phyloP scores from a whole-genome alignment of 306 rosid genomes.

The Parietaria judaica region DNA sequence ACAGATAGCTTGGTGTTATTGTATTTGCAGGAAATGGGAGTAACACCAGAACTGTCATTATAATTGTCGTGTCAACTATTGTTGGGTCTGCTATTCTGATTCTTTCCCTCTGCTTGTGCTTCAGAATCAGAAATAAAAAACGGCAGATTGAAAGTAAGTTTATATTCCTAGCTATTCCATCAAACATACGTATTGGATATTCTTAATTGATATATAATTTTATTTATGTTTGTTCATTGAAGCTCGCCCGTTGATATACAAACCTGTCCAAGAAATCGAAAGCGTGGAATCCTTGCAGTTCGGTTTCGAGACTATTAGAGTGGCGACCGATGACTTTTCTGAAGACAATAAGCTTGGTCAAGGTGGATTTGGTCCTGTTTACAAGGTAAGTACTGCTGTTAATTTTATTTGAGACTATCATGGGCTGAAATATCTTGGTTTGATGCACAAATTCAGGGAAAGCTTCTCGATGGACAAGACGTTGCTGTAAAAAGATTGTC shows the following conservation, averaged over 20 bases:
- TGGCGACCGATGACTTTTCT: not conserved
- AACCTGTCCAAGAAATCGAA: conserved; percentile 1
- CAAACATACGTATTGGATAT: too few species aligned
- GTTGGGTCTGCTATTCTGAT: not conserved
- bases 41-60: conserved; percentile 14
- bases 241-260: conserved; percentile 3
- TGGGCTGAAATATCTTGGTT: too few species aligned
- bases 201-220: too few species aligned
- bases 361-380: conserved; percentile 17
- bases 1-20: not conserved
- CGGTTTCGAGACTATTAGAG: not conserved
- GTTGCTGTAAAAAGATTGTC: conserved; percentile 17
- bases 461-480: conserved; percentile 3
- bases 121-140: conserved; percentile 1
- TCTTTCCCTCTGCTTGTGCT: not conserved
- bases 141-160: conserved; percentile 7
- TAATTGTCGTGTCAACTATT: not conserved
- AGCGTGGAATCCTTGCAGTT: conserved; percentile 4
- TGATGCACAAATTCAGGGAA: conserved; percentile 6
- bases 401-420: not conserved
- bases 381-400: not conserved
- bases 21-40: conserved; percentile 8
- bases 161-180: not conserved
- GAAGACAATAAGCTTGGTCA: conserved; percentile 12
- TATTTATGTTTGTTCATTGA: not conserved